Percentiles rank a stretch among this genome's conserved stretches.
These are phyloP conservation scores for Penicillium rolfsii DNA, from an alignment of 2,329 filamentous ascomycete species.

Conservation along the genomic window DNA sequence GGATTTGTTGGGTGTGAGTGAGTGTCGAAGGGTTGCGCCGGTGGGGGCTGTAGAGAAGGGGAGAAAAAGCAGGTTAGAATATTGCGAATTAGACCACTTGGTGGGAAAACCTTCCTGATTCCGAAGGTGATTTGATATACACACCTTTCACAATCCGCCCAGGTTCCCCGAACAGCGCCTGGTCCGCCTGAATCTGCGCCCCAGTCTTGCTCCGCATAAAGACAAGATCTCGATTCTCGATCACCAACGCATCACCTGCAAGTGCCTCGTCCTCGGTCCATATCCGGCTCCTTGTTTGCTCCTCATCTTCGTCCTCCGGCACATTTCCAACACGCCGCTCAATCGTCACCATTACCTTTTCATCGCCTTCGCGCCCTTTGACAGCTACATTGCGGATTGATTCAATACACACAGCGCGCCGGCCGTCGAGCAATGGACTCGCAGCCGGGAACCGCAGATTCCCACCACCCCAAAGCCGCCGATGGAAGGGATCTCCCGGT, in stretches of 20 bases:
- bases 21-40: slow-evolving; percentile 59
- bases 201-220: slow-evolving; percentile 61
- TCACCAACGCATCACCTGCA: slow-evolving; percentile 50
- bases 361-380: slow-evolving; percentile 56
- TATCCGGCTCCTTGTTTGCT: slow-evolving; percentile 45
- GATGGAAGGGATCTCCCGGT: slow-evolving; percentile 71
- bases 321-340: slow-evolving; percentile 56
- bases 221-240: slow-evolving; percentile 65
- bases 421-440: slow-evolving; percentile 38
- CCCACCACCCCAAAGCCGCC: slow-evolving; percentile 90
- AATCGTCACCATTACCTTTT: slow-evolving; percentile 64
- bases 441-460: slow-evolving; percentile 59
- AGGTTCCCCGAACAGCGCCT: slow-evolving; percentile 27
- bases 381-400: slow-evolving; percentile 53
- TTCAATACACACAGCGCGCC: slow-evolving; percentile 51
- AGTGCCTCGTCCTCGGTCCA: slow-evolving; percentile 50
- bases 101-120: neutral
- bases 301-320: slow-evolving; percentile 40
- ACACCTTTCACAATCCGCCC: slow-evolving; percentile 43
- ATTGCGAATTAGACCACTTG: slow-evolving; percentile 1
- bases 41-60: slow-evolving; percentile 47
- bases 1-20: slow-evolving; percentile 66
- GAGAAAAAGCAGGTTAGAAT: slow-evolving; percentile 25
- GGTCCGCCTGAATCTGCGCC: slow-evolving; percentile 37
- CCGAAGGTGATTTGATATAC: slow-evolving; percentile 24